Evolutionary conservation across 352 stramenopile genomes (phyloP).

Genomic region (Phytophthora sojae): DNA sequence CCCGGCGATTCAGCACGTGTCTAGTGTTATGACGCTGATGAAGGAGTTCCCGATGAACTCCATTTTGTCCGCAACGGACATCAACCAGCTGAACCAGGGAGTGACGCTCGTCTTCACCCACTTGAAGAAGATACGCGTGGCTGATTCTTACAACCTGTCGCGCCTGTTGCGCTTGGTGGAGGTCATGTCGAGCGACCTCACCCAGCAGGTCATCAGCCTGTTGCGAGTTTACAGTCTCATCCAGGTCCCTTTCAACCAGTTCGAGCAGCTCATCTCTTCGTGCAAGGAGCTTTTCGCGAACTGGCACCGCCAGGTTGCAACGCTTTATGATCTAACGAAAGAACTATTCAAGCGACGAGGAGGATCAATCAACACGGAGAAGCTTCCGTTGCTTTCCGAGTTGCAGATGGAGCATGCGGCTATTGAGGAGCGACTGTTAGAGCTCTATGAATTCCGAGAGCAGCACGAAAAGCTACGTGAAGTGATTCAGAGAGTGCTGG

Average conservation of each 20-base stretch:
- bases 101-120: slow-evolving; percentile 88
- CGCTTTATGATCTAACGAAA: slow-evolving; percentile 89
- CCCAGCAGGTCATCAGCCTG: slow-evolving; percentile 82
- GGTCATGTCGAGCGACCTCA: slow-evolving; percentile 88
- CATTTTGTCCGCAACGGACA: slow-evolving; percentile 90
- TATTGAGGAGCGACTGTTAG: slow-evolving; percentile 88
- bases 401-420: slow-evolving; percentile 87
- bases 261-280: slow-evolving; percentile 75
- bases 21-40: slow-evolving; percentile 93
- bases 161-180: slow-evolving; percentile 84
- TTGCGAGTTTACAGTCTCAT: slow-evolving; percentile 87
- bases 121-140: slow-evolving; percentile 91
- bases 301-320: slow-evolving; percentile 84
- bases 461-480: slow-evolving; percentile 92
- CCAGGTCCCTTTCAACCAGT: slow-evolving; percentile 86
- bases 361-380: slow-evolving; percentile 83
- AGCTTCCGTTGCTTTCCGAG: slow-evolving; percentile 80
- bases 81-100: slow-evolving; percentile 84
- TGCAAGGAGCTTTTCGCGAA: slow-evolving; percentile 89
- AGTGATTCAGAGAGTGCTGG: slow-evolving; percentile 89
- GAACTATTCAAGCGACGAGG: slow-evolving; percentile 87
- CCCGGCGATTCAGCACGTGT: slow-evolving; percentile 84
- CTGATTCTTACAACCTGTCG: slow-evolving; percentile 89
- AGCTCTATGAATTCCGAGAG: slow-evolving; percentile 92
- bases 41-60: slow-evolving; percentile 94